These are phyloP conservation scores for Aspergillus thermomutatus DNA, from an alignment of 2,329 filamentous ascomycete species.

Conservation along the genomic window DNA sequence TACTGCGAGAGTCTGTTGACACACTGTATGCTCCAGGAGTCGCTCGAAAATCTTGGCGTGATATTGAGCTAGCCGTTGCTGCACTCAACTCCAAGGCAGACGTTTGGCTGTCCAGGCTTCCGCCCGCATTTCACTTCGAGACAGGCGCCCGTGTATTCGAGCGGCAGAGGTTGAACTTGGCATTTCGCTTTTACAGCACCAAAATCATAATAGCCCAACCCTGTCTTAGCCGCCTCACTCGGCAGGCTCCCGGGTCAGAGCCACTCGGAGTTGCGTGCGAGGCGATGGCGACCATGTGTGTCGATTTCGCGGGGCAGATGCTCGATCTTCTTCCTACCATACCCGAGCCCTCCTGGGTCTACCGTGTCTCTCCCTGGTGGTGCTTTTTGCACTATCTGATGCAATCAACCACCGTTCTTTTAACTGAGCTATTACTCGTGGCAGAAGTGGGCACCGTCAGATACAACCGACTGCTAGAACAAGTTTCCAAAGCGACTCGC, in stretches of 20 bases:
- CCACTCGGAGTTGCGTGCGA: conserved; percentile 29
- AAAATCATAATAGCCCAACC: conserved; percentile 43
- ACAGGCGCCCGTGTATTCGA: conserved; percentile 26
- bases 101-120: conserved; percentile 37
- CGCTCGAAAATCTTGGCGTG: conserved; percentile 32
- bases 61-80: conserved; percentile 36
- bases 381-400: conserved; percentile 40
- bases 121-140: conserved; percentile 34
- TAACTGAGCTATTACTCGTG: conserved; percentile 35
- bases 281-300: conserved; percentile 33
- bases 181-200: conserved; percentile 42
- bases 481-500: conserved; percentile 31
- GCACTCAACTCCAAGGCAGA: conserved; percentile 34
- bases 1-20: conserved; percentile 36
- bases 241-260: conserved; percentile 23
- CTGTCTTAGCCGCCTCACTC: conserved; percentile 38
- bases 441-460: conserved; percentile 28
- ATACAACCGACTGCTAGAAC: conserved; percentile 23
- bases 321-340: conserved; percentile 35
- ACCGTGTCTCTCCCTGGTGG: conserved; percentile 38
- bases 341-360: conserved; percentile 29
- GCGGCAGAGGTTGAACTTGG: conserved; percentile 34
- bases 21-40: conserved; percentile 38
- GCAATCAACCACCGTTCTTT: conserved; percentile 36
- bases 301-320: conserved; percentile 34